phyloP scores from a whole-genome alignment of 192 early-diverging fungal species.

The Kappamyces sp. region DNA sequence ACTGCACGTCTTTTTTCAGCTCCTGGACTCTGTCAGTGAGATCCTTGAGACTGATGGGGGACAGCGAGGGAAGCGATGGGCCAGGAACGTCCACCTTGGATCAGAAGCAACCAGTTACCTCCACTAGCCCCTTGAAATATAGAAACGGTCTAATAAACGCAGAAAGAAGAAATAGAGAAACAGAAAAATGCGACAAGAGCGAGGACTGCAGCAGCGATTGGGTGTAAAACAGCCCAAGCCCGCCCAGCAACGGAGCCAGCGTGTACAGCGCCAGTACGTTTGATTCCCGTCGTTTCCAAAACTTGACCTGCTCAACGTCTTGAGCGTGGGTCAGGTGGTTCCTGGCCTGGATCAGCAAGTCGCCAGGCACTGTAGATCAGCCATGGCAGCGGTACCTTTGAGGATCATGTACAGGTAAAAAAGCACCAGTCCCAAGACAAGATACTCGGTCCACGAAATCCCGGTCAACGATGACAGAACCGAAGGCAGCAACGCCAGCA shows the following conservation, averaged over 20 bases:
- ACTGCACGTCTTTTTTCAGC: no score
- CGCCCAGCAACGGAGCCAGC: constrained; percentile 6
- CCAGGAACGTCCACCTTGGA: no score
- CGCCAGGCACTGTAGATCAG: constrained; percentile 8
- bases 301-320: not conserved
- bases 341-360: not conserved
- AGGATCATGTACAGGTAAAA: constrained; percentile 13
- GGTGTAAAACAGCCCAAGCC: constrained; percentile 8
- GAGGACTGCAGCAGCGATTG: not conserved
- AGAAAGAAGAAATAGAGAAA: constrained; percentile 7
- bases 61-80: no score
- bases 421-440: constrained; percentile 2
- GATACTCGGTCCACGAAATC: not conserved
- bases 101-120: not conserved
- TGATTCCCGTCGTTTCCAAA: constrained; percentile 1
- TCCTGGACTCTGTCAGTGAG: no score
- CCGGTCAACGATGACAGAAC: constrained; percentile 1
- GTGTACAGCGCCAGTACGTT: constrained; percentile 5
- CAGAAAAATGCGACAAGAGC: constrained; percentile 1
- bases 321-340: constrained; percentile 1
- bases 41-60: no score
- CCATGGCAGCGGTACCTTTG: constrained; percentile 12
- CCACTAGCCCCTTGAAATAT: not conserved
- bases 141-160: constrained; percentile 8
- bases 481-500: constrained; percentile 4